These are phyloP conservation scores for Zalaria sp. DNA, from an alignment of 2,329 filamentous ascomycete genomes.

Conservation along the genomic window DNA sequence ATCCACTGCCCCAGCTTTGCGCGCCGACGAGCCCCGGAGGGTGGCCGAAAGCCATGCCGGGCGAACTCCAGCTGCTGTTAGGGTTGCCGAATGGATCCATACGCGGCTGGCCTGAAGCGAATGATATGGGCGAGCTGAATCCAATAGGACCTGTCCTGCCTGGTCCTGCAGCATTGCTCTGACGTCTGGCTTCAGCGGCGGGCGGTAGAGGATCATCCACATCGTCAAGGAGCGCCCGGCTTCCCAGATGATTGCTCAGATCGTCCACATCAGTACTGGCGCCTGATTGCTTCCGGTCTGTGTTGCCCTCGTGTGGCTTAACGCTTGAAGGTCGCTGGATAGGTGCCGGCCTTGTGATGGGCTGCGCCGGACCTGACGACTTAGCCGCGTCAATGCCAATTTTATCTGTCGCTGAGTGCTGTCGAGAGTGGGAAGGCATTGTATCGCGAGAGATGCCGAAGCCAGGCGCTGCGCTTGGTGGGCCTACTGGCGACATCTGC, in stretches of 20 bases:
- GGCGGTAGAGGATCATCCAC: conserved; percentile 49
- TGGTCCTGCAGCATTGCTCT: conserved; percentile 8
- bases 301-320: conserved; percentile 35
- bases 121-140: conserved; percentile 18
- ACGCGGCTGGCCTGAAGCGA: conserved; percentile 15
- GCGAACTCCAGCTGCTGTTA: conserved; percentile 27
- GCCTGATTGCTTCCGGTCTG: conserved; percentile 19
- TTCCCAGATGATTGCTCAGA: conserved; percentile 57
- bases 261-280: conserved; percentile 39
- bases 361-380: conserved; percentile 43
- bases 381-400: conserved; percentile 43
- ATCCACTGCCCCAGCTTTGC: conserved; percentile 23
- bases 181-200: conserved; percentile 22
- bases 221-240: conserved; percentile 69
- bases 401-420: conserved; percentile 52
- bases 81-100: conserved; percentile 19
- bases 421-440: conserved; percentile 53
- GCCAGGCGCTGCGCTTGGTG: conserved; percentile 20
- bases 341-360: conserved; percentile 69
- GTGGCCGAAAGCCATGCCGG: conserved; percentile 24
- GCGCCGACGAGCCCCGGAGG: conserved; percentile 18
- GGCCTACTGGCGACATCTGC: conserved; percentile 11
- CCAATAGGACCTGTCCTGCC: conserved; percentile 9
- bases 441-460: conserved; percentile 18
- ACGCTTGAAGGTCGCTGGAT: conserved; percentile 77